Conservation (phyloP, 345 rosid species). For the Erysimum cheiranthoides region DNA sequence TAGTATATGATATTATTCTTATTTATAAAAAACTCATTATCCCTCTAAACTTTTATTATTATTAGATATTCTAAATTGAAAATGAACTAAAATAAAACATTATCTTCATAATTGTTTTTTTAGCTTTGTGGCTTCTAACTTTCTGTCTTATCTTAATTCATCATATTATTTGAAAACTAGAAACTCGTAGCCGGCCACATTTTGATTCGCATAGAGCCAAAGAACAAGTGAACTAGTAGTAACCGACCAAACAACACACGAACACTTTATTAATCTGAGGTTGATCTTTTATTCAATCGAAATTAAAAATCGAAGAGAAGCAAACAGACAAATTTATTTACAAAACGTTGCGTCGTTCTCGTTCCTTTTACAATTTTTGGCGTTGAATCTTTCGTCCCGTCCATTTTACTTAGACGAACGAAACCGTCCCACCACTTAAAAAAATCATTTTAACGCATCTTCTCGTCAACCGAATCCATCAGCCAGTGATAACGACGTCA, state of each 20-base stretch:
- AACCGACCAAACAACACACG: slow-evolving; percentile 17
- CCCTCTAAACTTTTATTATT: too few species aligned
- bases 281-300: not conserved
- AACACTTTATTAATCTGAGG: not conserved
- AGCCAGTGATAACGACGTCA: slow-evolving; percentile 54
- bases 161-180: not conserved
- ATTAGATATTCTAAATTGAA: too few species aligned
- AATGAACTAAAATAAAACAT: too few species aligned
- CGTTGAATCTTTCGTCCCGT: slow-evolving; percentile 24
- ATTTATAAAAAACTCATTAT: too few species aligned
- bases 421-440: slow-evolving; percentile 17
- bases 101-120: not conserved
- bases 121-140: not conserved
- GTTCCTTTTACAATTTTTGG: not conserved
- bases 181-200: not conserved
- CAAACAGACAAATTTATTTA: slow-evolving; percentile 29
- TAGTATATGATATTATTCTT: too few species aligned
- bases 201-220: not conserved
- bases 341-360: not conserved
- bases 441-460: not conserved
- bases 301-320: not conserved
- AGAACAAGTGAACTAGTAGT: not conserved
- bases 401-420: slow-evolving; percentile 28
- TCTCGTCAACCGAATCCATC: slow-evolving; percentile 31
- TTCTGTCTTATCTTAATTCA: not conserved